phyloP scores from a whole-genome alignment of 2,329 filamentous ascomycete genomes.

The Cercospora sp. region DNA sequence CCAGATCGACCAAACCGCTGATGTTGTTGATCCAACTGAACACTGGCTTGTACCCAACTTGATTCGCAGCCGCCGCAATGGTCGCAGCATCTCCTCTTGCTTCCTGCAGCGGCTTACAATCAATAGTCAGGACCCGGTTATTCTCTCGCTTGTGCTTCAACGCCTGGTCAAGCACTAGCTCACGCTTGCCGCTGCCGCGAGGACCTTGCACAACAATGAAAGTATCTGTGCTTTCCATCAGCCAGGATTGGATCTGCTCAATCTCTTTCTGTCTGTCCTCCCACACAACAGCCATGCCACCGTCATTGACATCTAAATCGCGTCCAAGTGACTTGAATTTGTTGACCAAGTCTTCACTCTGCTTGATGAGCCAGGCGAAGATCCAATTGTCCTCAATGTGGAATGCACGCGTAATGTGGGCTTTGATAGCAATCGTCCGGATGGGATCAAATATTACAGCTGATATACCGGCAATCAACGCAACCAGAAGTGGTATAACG shows the following conservation, averaged over 20 bases:
- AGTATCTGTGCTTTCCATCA: constrained; percentile 84
- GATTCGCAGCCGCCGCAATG: constrained; percentile 74
- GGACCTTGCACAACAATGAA: constrained; percentile 94
- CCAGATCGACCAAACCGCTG: constrained; percentile 87
- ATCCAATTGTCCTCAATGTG: constrained; percentile 70
- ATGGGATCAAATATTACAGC: constrained; percentile 93
- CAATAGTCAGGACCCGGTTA: constrained; percentile 77
- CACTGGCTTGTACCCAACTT: constrained; percentile 87
- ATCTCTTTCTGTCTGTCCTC: constrained; percentile 82
- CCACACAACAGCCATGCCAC: constrained; percentile 78
- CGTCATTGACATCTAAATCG: constrained; percentile 55
- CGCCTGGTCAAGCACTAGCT: constrained; percentile 82
- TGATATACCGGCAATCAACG: constrained; percentile 76
- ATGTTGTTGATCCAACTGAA: constrained; percentile 97
- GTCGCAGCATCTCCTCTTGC: constrained; percentile 83
- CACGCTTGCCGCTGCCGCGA: constrained; percentile 84
- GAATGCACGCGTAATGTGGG: constrained; percentile 77
- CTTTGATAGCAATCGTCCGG: constrained; percentile 86
- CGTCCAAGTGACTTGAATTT: constrained; percentile 48
- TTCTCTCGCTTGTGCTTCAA: constrained; percentile 61
- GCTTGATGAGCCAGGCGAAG: constrained; percentile 78
- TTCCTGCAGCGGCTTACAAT: constrained; percentile 92
- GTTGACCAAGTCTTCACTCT: constrained; percentile 62
- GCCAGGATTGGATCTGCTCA: constrained; percentile 77
- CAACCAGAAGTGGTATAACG: constrained; percentile 78